A percentile compares a stretch with the other conserved stretches of the same genome.
phyloP scores from a whole-genome alignment of 1,284 basidiomycete genomes.

The Stygiomarasmius scandens region DNA sequence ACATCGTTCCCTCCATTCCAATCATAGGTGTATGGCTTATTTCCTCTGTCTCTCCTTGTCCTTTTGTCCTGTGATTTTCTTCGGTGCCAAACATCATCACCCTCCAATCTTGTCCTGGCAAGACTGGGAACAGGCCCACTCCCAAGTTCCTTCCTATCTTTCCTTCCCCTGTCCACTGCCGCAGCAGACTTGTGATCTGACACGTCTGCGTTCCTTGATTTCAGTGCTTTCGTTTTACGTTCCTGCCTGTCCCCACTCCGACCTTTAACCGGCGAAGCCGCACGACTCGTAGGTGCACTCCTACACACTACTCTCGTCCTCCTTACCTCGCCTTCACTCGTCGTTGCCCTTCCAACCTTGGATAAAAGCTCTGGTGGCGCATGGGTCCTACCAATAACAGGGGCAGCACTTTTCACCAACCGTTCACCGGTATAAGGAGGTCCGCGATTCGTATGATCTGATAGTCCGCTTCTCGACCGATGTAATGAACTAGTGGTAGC shows the following conservation, averaged over 20 bases:
- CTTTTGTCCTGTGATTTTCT: conserved; percentile 25
- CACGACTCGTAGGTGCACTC: conserved; percentile 60
- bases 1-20: conserved; percentile 12
- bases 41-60: not conserved
- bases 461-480: conserved; percentile 32
- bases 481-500: not conserved
- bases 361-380: conserved; percentile 43
- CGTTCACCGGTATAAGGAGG: conserved; percentile 7
- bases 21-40: conserved; percentile 20
- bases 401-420: conserved; percentile 7
- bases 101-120: conserved; percentile 34
- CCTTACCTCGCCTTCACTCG: conserved; percentile 49
- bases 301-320: conserved; percentile 60
- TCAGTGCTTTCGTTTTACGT: not conserved
- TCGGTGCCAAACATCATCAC: conserved; percentile 23
- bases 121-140: conserved; percentile 30
- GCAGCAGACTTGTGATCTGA: conserved; percentile 3
- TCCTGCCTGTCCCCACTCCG: not conserved
- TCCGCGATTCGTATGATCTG: conserved; percentile 41
- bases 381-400: not conserved
- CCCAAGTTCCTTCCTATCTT: conserved; percentile 19
- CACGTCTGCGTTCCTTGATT: conserved; percentile 5
- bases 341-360: conserved; percentile 37
- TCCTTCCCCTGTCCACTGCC: conserved; percentile 16
- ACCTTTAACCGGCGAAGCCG: conserved; percentile 31